Evolutionary conservation across 2,329 filamentous ascomycete species (phyloP), one percentile per base, ranked within the genome.

Genomic region (Phialophora verrucosa): DNA sequence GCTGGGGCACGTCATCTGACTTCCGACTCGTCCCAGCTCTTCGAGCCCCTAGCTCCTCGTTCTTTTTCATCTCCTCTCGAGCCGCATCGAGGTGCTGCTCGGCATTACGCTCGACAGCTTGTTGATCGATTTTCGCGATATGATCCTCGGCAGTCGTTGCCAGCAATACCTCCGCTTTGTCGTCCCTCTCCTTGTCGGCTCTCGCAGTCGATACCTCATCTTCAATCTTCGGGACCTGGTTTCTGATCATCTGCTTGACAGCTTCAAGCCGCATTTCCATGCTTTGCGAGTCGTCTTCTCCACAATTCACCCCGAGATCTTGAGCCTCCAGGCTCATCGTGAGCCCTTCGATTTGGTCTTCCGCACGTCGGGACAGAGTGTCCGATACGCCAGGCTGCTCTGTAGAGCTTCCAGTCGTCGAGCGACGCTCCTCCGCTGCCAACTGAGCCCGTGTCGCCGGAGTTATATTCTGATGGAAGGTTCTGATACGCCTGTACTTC

Each of bases 401-500:
- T 11, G 17, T 17, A 44, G 38, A n/a, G 38, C 38, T 17, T 44
- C 17, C 38, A 8, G 38, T 44, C 14, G n/a, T 17, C 6, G 6
- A 44, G 17, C 17, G 5, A 44, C 38, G 17, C 38, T 44, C 38
- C 14, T n/a, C 38, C 17, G 38, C 38, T 20, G 17, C 38, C 38
- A 44, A n/a, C 38, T 44, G 38, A 44, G 17, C 38, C 17, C 38
- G 38, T 44, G 38, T 8, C 17, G 38, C 38, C 38, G 38, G 38
- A n/a, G 38, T 44, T n/a, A 44, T n/a, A n/a, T 44, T n/a, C 42
- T 59, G 23, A 10, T 50, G 11, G 44, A 59, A 59, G n/a, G 57
- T 59, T n/a, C 57, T 59, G 42, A 59, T 8, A 12, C 31, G 42
- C 31, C 57, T 59, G 42, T 59, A 59, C 29, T 20, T 50, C 14